phyloP scores from a whole-genome alignment of 306 rosid genomes.

The Gastrolobium bilobum region DNA sequence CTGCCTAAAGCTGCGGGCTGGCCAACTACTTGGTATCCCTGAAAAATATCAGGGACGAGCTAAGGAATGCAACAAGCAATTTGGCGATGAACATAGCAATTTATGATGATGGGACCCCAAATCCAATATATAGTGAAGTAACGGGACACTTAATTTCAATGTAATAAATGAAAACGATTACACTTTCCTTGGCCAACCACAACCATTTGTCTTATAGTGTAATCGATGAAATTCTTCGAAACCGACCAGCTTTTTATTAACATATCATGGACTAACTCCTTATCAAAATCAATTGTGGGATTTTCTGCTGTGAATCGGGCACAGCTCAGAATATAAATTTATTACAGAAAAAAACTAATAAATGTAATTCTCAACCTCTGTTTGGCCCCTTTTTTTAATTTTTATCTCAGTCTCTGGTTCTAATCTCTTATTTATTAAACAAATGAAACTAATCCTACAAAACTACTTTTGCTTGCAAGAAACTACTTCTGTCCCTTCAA shows the following conservation, averaged over 20 bases:
- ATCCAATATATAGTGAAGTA: neutral
- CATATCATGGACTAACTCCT: neutral
- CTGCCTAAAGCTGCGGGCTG: conserved; percentile 20
- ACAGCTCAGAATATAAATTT: conserved; percentile 33
- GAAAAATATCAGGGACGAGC: conserved; percentile 29
- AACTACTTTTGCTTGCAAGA: neutral
- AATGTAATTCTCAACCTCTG: neutral
- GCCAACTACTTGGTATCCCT: neutral
- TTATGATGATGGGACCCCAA: conserved; percentile 6
- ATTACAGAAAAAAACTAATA: neutral
- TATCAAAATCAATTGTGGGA: neutral
- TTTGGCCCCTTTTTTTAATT: neutral
- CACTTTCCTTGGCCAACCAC: neutral
- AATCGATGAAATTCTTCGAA: neutral
- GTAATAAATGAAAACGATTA: neutral
- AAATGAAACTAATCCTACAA: neutral
- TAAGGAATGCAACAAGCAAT: conserved; percentile 1
- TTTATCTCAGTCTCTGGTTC: conserved; percentile 9
- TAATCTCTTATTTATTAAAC: conserved; percentile 7
- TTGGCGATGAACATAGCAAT: conserved; percentile 13
- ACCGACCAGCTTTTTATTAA: neutral
- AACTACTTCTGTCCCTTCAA: conserved; percentile 1
- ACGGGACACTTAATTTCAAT: neutral
- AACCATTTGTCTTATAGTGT: too few relatives aligned
- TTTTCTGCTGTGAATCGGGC: neutral